Conservation (phyloP, 345 rosid genomes). For the Draba incana region DNA sequence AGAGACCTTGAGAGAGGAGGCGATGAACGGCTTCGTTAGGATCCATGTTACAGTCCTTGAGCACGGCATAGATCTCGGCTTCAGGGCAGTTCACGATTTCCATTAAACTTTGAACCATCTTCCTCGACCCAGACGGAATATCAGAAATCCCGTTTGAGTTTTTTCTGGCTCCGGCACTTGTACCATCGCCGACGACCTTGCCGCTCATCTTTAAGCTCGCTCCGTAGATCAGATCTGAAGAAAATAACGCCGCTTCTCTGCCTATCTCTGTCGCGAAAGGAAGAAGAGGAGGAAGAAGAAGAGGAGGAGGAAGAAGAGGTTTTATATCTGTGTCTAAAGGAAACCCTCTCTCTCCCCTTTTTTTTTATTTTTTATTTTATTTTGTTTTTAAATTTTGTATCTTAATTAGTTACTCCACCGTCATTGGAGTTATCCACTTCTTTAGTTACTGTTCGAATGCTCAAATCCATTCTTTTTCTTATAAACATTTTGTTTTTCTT, state of each 20-base stretch:
- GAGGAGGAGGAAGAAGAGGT: not conserved
- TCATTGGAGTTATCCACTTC: no score
- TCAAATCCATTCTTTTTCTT: no score
- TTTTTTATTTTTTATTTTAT: not conserved
- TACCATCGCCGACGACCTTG: constrained; percentile 57
- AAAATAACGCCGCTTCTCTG: not conserved
- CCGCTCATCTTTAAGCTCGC: constrained; percentile 49
- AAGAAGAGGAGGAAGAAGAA: constrained; percentile 14
- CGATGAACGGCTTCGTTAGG: constrained; percentile 96
- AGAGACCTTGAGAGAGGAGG: constrained; percentile 80
- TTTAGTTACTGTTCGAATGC: no score
- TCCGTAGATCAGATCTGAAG: constrained; percentile 39
- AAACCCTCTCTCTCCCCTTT: constrained; percentile 12
- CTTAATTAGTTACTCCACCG: not conserved
- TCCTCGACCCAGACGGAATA: constrained; percentile 77
- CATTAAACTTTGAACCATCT: constrained; percentile 84
- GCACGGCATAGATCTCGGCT: constrained; percentile 87
- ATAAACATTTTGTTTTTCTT: no score
- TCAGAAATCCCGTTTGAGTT: constrained; percentile 61
- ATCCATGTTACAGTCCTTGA: constrained; percentile 96
- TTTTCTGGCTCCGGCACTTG: constrained; percentile 44
- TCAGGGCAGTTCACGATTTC: constrained; percentile 91
- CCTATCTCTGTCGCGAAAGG: constrained; percentile 3
- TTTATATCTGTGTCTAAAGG: constrained; percentile 14
- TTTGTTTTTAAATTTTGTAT: not conserved